Evolutionary conservation across 164 flowering plant genomes (phyloP), one percentile per base, ranked within the genome.

Genomic region (Magnolia changhungtana): DNA sequence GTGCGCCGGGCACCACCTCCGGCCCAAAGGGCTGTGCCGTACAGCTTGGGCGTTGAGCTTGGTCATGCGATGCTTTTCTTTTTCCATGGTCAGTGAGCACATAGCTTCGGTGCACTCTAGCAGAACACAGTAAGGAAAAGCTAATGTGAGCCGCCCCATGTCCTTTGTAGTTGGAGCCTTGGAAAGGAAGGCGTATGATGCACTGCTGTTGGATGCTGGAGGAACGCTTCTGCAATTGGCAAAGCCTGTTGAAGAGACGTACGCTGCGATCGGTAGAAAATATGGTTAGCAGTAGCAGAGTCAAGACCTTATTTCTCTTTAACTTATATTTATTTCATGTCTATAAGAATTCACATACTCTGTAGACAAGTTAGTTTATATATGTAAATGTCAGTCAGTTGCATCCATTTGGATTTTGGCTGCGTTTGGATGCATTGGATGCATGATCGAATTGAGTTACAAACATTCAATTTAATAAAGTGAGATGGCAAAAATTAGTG

Each of bases 211-310:
- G 82, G 99, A 95, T 82, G 99, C 99, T 23, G 99, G 96, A 8
- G 98, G 98, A 7, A 92, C 99, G 55, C 95, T 95, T 61, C 75
- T 95, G 90, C 99, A 95, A 78, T 76, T 93, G 81, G 83, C 90
- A 0, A 87, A 83, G 77, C 98, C 99, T 5, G 99, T 95, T 31
- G 95, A 84, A 61, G 88, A 89, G 69, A 90, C 92, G 23, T 95
- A 95, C 63, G 89, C 91, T 13, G 29, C 84, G 27, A 90, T 95
- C 61, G 99, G 98, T 59, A 73, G 31, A 61, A 92, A 92, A 89
- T 92, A 93, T 75, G 98, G 98, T 83, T 16, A 72, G 85, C 70
- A 1, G 8, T 59, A 13, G 63, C 16, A 19, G n/a, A 59, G n/a
- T 13, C n/a, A 5, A 37, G 14, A 37, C 58, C 18, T 55, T 58